These are phyloP conservation scores for Candida yuanshanica DNA, from an alignment of 805 yeast genomes.

Conservation along the genomic window DNA sequence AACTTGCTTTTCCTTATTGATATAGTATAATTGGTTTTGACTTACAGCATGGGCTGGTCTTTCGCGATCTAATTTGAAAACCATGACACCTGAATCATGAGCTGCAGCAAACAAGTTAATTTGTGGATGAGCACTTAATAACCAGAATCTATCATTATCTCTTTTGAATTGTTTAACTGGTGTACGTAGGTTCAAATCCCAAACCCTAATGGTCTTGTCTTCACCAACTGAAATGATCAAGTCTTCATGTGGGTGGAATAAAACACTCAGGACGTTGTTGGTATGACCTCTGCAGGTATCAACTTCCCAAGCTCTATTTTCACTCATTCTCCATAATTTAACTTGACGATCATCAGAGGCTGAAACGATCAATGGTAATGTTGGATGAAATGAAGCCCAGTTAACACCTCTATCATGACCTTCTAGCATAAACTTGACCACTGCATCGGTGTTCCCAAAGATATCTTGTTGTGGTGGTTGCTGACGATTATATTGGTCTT, in stretches of 20 bases:
- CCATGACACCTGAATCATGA: constrained; percentile 97
- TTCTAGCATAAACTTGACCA: constrained; percentile 91
- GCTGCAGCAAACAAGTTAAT: constrained; percentile 94
- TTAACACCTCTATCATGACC: constrained; percentile 99
- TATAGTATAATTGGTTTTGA: constrained; percentile 70
- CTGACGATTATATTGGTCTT: constrained; percentile 40
- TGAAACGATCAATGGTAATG: constrained; percentile 87
- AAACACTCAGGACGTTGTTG: constrained; percentile 80
- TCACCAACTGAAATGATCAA: constrained; percentile 90
- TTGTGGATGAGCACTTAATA: constrained; percentile 79
- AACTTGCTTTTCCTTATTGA: constrained; percentile 81
- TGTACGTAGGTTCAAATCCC: constrained; percentile 93
- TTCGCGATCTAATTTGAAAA: constrained; percentile 94
- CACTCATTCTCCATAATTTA: constrained; percentile 96
- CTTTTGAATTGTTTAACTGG: constrained; percentile 92
- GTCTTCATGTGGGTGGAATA: constrained; percentile 92
- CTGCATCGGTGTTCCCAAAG: constrained; percentile 90
- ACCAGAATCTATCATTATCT: constrained; percentile 93
- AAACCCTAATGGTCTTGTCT: constrained; percentile 91
- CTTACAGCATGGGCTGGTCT: constrained; percentile 81
- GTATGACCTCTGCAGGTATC: constrained; percentile 98
- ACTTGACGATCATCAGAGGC: constrained; percentile 96
- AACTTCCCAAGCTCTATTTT: constrained; percentile 98
- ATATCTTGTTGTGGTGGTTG: constrained; percentile 83
- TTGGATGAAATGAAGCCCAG: constrained; percentile 98